Conservation (phyloP, 139 green algal species). For the Volvox africanus region DNA sequence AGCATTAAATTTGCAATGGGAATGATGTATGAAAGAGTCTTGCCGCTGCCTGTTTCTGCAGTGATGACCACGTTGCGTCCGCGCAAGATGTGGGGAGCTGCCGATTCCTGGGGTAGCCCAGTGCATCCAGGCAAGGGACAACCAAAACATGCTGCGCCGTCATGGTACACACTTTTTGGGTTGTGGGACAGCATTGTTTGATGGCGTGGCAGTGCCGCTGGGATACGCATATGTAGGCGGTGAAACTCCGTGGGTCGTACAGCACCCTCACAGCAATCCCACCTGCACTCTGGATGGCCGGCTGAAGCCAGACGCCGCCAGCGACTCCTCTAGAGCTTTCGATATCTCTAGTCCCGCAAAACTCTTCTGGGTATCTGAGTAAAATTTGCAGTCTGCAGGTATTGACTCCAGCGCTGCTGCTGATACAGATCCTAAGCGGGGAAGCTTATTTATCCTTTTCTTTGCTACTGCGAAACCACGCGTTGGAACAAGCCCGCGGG, state of each 20-base stretch:
- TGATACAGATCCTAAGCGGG: neutral
- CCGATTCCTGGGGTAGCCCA: constrained; percentile 65
- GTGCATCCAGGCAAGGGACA: no score
- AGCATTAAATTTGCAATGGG: constrained; percentile 81
- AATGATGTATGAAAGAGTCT: constrained; percentile 94
- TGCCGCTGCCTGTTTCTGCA: constrained; percentile 97
- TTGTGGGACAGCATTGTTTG: no score
- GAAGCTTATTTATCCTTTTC: neutral
- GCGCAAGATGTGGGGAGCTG: constrained; percentile 66
- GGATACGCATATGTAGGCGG: no score
- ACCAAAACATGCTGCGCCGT: no score
- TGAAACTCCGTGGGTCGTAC: neutral
- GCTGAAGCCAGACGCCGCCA: constrained; percentile 61
- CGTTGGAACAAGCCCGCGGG: neutral
- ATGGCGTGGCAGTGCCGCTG: no score
- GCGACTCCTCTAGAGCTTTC: constrained; percentile 43
- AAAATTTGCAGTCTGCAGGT: constrained; percentile 63
- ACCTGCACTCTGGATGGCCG: constrained; percentile 73
- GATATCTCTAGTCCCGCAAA: constrained; percentile 69
- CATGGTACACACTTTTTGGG: no score
- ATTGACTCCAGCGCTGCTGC: neutral
- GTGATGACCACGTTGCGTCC: constrained; percentile 87
- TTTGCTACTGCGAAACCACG: neutral
- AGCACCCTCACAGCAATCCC: neutral
- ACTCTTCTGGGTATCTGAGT: constrained; percentile 40